Evolutionary conservation across 2,329 filamentous ascomycete species (phyloP).

Genomic region (Arachnopeziza araneosa): DNA sequence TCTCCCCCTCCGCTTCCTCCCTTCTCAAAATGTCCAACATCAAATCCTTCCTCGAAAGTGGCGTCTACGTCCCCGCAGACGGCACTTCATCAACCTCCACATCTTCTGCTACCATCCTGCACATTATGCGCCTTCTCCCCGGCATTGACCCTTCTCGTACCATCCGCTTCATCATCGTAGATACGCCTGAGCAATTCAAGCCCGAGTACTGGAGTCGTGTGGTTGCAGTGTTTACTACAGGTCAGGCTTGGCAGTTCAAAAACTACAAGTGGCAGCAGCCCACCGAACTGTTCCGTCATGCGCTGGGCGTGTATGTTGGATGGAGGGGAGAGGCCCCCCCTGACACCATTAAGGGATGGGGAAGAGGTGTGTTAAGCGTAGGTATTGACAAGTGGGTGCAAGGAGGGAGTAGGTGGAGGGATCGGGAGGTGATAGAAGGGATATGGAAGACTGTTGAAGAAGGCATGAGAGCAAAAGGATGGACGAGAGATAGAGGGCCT

Average conservation of each 20-base stretch:
- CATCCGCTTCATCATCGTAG: conserved; percentile 91
- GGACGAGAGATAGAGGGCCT: conserved; percentile 67
- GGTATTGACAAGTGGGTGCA: conserved; percentile 80
- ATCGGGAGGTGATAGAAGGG: conserved; percentile 85
- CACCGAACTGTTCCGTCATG: conserved; percentile 82
- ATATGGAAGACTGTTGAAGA: conserved; percentile 88
- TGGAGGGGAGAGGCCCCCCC: conserved; percentile 83
- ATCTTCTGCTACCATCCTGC: conserved; percentile 67
- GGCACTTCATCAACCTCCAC: conserved; percentile 52
- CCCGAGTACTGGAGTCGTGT: conserved; percentile 96
- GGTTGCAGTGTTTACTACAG: conserved; percentile 94
- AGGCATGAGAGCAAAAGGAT: conserved; percentile 81
- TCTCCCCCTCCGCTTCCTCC: conserved; percentile 92
- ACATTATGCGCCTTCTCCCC: conserved; percentile 74
- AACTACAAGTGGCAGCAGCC: conserved; percentile 94
- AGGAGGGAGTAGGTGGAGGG: conserved; percentile 61
- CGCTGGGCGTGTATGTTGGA: conserved; percentile 81
- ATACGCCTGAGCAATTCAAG: conserved; percentile 90
- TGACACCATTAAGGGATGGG: conserved; percentile 75
- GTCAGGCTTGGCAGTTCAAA: conserved; percentile 98
- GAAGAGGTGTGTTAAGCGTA: conserved; percentile 72
- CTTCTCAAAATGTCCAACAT: conserved; percentile 94
- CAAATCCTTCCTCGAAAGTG: conserved; percentile 85
- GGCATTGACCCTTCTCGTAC: conserved; percentile 64
- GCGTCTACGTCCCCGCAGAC: conserved; percentile 73